These are phyloP conservation scores for Plasmodium cynomolgi DNA, from an alignment of 169 alveolate genomes.

Conservation along the genomic window DNA sequence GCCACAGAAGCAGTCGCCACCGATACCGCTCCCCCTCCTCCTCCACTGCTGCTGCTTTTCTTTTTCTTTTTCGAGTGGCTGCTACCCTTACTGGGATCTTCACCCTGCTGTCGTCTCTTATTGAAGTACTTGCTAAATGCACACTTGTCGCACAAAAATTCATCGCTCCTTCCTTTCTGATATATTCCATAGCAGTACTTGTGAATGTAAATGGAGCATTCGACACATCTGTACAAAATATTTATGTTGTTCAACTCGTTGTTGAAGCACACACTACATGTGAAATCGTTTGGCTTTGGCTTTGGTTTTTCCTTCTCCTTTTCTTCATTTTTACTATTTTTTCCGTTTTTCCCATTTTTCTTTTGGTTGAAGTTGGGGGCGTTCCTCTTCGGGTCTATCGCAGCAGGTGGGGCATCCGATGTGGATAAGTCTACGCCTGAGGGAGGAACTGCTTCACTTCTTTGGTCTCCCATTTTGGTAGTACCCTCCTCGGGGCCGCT, in stretches of 20 bases:
- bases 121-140: not conserved
- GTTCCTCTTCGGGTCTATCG: not conserved
- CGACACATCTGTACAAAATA: constrained; percentile 24
- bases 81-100: not conserved
- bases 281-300: not conserved
- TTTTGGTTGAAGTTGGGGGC: not conserved
- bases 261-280: constrained; percentile 53
- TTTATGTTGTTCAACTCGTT: constrained; percentile 26
- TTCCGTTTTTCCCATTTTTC: not conserved
- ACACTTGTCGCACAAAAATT: constrained; percentile 60
- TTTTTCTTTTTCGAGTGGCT: constrained; percentile 33
- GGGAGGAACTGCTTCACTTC: not conserved
- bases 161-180: constrained; percentile 43
- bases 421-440: not conserved
- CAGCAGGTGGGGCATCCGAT: not conserved
- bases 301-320: not conserved
- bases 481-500: not conserved
- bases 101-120: not conserved
- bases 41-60: not conserved
- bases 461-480: not conserved
- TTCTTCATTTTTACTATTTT: constrained; percentile 1
- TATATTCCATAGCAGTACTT: constrained; percentile 61
- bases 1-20: no score
- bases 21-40: not conserved
- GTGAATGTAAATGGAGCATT: constrained; percentile 31